These are phyloP conservation scores for Heritiera littoralis DNA, from an alignment of 345 rosid species.

Conservation along the genomic window DNA sequence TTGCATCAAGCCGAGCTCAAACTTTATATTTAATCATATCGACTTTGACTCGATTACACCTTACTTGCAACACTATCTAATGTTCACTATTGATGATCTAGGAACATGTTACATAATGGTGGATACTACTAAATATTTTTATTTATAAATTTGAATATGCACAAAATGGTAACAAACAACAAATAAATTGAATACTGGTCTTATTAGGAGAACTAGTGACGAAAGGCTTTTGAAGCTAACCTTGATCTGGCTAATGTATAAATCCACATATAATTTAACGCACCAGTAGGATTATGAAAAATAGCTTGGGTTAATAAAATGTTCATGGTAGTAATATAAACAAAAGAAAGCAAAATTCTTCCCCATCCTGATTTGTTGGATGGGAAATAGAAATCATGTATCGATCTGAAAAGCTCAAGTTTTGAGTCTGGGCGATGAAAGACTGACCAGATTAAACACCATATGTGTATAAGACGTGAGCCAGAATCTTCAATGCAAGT, in stretches of 20 bases:
- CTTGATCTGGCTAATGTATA: not conserved
- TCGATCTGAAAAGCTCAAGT: not conserved
- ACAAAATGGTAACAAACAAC: constrained; percentile 6
- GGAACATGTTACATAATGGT: not conserved
- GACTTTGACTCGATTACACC: too few relatives aligned
- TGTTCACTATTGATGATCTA: not conserved
- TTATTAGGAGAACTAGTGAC: not conserved
- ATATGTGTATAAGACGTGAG: not conserved
- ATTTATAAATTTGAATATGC: not conserved
- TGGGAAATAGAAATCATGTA: not conserved
- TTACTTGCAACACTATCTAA: not conserved
- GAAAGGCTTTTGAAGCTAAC: not conserved
- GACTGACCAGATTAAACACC: constrained; percentile 1
- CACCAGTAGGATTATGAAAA: not conserved
- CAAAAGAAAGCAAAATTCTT: not conserved
- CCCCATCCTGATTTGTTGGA: not conserved
- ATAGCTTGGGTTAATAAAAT: not conserved
- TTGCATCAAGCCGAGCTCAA: too few relatives aligned
- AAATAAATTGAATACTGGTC: not conserved
- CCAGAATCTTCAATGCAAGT: constrained; percentile 2
- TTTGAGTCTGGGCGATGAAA: not conserved
- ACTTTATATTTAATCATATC: too few relatives aligned
- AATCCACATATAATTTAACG: not conserved
- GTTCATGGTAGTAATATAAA: not conserved
- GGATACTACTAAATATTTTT: not conserved